Conservation (phyloP, 2,329 filamentous ascomycete genomes). For the Chalaropsis ovoidea region DNA sequence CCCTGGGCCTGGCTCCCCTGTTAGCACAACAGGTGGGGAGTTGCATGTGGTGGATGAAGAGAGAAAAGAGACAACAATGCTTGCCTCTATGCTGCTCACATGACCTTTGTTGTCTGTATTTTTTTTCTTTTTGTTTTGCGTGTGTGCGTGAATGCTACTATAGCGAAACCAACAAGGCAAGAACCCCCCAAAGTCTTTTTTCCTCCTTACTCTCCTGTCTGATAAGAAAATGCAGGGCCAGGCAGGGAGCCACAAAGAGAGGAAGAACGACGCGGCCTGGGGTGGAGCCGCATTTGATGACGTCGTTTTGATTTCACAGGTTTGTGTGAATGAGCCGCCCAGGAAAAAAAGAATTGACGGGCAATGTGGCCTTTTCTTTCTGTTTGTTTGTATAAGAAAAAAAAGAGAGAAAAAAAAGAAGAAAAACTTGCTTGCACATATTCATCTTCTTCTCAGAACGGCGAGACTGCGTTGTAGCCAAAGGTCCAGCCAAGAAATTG, state of each 20-base stretch:
- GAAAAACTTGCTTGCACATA: too few relatives aligned
- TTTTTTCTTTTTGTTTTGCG: neutral
- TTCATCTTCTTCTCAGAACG: neutral
- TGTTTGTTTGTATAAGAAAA: neutral
- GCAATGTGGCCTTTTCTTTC: neutral
- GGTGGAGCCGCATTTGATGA: conserved; percentile 3
- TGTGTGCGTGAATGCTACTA: neutral
- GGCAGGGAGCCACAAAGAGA: neutral
- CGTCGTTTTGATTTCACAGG: neutral
- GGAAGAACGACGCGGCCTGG: neutral
- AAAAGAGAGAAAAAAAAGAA: too few relatives aligned
- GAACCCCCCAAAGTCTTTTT: neutral
- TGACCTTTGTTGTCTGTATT: neutral
- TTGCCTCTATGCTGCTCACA: neutral
- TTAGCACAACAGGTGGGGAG: neutral
- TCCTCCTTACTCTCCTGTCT: neutral
- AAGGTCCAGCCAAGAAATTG: neutral
- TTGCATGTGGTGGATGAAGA: neutral
- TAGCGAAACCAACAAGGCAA: conserved; percentile 4
- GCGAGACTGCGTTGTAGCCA: neutral
- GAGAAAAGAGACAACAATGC: neutral
- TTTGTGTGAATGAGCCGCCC: neutral
- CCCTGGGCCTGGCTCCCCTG: neutral
- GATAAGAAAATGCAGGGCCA: neutral
- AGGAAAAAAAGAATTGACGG: neutral